Percentiles rank a stretch among this genome's conserved stretches.
Conservation (phyloP, 176 grass and related monocot species). For the Secale cereale region DNA sequence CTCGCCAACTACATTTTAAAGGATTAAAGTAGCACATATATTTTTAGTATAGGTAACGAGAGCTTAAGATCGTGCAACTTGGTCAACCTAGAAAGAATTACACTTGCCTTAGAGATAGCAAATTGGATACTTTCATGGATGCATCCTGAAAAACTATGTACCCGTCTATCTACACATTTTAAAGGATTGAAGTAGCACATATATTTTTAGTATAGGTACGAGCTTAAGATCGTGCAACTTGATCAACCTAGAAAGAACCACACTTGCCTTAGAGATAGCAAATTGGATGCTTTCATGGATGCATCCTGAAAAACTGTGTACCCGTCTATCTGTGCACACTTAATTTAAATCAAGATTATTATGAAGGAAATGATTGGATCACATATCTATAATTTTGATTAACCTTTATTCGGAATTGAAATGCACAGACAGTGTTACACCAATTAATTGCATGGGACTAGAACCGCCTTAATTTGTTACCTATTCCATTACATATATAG, state of each 20-base stretch:
- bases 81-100: neutral
- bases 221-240: neutral
- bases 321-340: neutral
- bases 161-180: neutral
- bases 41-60: neutral
- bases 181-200: neutral
- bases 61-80: neutral
- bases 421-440: conserved; percentile 27
- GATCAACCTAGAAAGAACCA: neutral
- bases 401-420: conserved; percentile 41
- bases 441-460: conserved; percentile 29
- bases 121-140: neutral
- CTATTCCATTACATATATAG: conserved; percentile 28
- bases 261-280: neutral
- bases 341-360: neutral
- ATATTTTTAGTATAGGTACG: neutral
- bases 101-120: neutral
- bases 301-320: neutral
- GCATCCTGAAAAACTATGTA: neutral
- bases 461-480: conserved; percentile 2
- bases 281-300: neutral
- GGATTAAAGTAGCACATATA: neutral
- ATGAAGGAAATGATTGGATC: neutral
- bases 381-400: neutral
- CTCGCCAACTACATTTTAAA: neutral